Conservation (phyloP, 176 grass and related monocot genomes). For the Pontederia paniculata region DNA sequence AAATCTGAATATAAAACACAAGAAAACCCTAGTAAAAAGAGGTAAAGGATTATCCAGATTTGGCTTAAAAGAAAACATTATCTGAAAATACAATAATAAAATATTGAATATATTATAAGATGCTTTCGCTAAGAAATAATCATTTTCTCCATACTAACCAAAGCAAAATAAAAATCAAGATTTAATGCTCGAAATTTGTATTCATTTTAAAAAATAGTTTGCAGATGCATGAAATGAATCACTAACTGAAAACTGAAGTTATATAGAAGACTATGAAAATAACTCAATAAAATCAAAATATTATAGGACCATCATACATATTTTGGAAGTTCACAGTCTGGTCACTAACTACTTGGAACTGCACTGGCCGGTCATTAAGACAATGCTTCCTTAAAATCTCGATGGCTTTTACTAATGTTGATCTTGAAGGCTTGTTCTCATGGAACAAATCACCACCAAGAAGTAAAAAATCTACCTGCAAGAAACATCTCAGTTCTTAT, state of each 20-base stretch:
- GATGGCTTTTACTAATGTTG: conserved; percentile 55
- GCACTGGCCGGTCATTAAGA: conserved; percentile 40
- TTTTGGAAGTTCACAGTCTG: conserved; percentile 54
- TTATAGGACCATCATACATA: conserved; percentile 22
- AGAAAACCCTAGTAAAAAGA: background rate
- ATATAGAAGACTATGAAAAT: background rate
- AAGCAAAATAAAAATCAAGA: no score
- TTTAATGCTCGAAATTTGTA: no score
- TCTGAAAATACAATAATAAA: no score
- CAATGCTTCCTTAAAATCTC: conserved; percentile 55
- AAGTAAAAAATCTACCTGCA: conserved; percentile 68
- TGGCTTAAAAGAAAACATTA: background rate
- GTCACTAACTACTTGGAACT: conserved; percentile 69
- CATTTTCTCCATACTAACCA: no score
- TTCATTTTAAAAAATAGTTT: no score
- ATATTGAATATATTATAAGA: no score
- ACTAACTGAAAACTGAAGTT: background rate
- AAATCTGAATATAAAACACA: conserved; percentile 32
- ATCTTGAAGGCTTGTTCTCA: conserved; percentile 72
- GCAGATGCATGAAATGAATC: no score
- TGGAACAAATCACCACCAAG: conserved; percentile 81
- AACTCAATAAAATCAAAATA: background rate
- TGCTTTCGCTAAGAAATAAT: no score
- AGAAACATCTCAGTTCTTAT: background rate
- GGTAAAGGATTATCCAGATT: background rate